Conservation (phyloP, 1,139 yeast genomes). For the Suhomyces chickasaworum region DNA sequence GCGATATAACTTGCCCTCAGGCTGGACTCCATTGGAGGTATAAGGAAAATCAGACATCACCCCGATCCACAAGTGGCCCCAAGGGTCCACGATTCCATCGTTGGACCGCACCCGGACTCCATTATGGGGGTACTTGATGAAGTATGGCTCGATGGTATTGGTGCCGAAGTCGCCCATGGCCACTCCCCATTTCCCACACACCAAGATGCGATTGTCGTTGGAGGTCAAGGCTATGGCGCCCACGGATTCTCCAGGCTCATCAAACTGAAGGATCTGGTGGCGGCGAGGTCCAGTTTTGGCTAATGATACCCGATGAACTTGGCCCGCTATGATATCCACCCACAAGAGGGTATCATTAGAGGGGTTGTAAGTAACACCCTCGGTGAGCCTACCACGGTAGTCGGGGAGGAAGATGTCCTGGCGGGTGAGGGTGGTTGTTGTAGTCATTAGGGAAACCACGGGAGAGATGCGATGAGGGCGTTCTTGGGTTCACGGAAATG, state of each 20-base stretch:
- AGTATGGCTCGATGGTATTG: slow-evolving; percentile 39
- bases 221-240: slow-evolving; percentile 67
- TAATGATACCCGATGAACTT: slow-evolving; percentile 50
- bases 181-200: slow-evolving; percentile 62
- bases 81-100: slow-evolving; percentile 71
- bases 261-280: slow-evolving; percentile 46
- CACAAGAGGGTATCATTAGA: slow-evolving; percentile 60
- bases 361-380: slow-evolving; percentile 66
- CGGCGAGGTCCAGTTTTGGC: slow-evolving; percentile 24
- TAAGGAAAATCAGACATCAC: slow-evolving; percentile 63
- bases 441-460: background rate
- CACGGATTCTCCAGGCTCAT: slow-evolving; percentile 36
- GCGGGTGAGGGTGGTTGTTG: slow-evolving; percentile 8
- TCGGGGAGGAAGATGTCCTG: slow-evolving; percentile 39
- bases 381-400: slow-evolving; percentile 58
- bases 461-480: background rate
- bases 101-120: slow-evolving; percentile 56
- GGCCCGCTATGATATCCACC: slow-evolving; percentile 67
- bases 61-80: slow-evolving; percentile 73
- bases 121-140: slow-evolving; percentile 46
- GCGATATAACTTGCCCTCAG: slow-evolving; percentile 49
- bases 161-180: slow-evolving; percentile 50
- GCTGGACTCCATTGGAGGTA: slow-evolving; percentile 29
- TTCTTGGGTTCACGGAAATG: background rate
- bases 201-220: slow-evolving; percentile 41